Evolutionary conservation across 257 asterid species (phyloP), one percentile per base, ranked within the genome.

Genomic region (Salvia rosmarinus): DNA sequence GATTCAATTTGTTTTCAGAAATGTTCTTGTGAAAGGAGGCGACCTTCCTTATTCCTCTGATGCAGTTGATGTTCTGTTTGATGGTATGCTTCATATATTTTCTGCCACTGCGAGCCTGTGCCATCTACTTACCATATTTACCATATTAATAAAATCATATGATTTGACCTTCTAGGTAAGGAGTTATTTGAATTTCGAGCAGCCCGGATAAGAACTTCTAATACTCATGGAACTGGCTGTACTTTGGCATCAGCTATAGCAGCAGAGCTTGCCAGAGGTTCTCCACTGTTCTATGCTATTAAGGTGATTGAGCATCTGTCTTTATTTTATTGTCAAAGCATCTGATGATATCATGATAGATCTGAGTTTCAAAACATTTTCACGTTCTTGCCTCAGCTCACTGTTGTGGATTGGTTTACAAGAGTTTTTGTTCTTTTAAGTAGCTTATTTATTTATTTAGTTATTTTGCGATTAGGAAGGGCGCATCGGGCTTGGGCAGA

Each of bases 211-310:
- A 72, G 72, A 61, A 87, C 97, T 64, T 51, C 67, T 19, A 94
- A 94, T 76, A 84, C 96, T 43, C 99, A 94, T 83, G 35, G 99
- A 84, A 94, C 99, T 80, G 99, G 99, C 70, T 94, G 99, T 74
- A 94, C 95, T 32, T 78, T 94, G 85, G 97, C 99, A 30, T 87
- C 99, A 47, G 68, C 85, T 47, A 87, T 94, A 75, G 99, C 99
- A 50, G 97, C 99, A 46, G 99, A 91, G 85, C 83, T 94, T 60
- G 97, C 99, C 49, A 94, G 78, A 76, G 99, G 96, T 37, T 85
- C 85, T 77, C 75, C 93, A 67, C 77, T 94, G 76, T 72, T 80
- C 79, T 80, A 87, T 77, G 97, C 99, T 78, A 73, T 94, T 61
- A 86, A 89, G 97, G 98, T 93, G 69, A 70, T 80, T 68, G 66